Conservation (phyloP, 352 stramenopile genomes). For the Globisporangium polare region DNA sequence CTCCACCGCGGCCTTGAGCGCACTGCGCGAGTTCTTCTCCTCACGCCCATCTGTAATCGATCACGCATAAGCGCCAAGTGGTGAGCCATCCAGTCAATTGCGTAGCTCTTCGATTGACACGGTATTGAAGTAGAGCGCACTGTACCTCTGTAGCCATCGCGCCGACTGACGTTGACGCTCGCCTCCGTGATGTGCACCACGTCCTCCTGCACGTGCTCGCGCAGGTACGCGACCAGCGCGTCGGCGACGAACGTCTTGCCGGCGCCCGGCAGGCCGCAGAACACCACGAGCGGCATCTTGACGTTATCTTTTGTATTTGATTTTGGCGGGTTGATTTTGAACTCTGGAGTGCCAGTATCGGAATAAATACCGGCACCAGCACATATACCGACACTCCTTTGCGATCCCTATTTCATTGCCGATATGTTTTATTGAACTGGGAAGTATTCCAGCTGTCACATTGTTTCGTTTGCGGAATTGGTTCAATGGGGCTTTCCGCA, state of each 20-base stretch:
- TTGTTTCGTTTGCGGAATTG: no score
- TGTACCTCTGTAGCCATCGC: constrained; percentile 56
- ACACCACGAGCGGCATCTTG: constrained; percentile 68
- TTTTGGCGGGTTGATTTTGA: no score
- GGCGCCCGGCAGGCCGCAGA: constrained; percentile 64
- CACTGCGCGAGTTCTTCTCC: constrained; percentile 71
- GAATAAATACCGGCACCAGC: no score
- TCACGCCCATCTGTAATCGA: constrained; percentile 37
- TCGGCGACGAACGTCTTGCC: constrained; percentile 63
- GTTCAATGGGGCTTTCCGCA: no score
- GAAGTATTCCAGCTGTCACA: no score
- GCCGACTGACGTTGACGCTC: constrained; percentile 55
- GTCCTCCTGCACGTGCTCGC: constrained; percentile 31
- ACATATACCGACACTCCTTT: no score
- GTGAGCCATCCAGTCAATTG: neutral
- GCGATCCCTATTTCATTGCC: no score
- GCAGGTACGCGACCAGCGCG: constrained; percentile 44
- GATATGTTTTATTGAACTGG: no score
- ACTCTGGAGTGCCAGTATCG: no score
- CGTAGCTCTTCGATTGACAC: neutral
- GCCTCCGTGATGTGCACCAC: constrained; percentile 59
- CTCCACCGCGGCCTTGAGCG: constrained; percentile 62
- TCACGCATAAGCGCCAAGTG: neutral
- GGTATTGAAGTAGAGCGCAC: neutral
- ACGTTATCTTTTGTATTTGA: no score